These are phyloP conservation scores for Avena atlantica DNA, from an alignment of 176 grass and related monocot species.

Conservation along the genomic window DNA sequence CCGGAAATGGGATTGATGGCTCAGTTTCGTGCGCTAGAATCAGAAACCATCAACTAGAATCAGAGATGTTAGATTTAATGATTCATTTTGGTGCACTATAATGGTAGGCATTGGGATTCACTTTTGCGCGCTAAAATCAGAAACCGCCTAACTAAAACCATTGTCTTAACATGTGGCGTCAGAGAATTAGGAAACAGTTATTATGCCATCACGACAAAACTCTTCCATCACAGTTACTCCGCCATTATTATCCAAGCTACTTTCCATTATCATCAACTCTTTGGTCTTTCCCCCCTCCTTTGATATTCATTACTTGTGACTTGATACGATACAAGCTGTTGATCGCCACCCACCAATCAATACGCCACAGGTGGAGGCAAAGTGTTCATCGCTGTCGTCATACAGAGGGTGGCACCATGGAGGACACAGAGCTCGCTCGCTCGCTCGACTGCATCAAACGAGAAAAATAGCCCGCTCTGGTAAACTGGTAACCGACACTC, in stretches of 20 bases:
- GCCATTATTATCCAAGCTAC: neutral
- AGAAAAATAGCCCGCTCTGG: neutral
- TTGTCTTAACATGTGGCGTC: neutral
- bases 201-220: neutral
- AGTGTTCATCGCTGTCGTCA: neutral
- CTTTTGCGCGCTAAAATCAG: neutral
- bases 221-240: neutral
- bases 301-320: neutral
- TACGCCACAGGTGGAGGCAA: neutral
- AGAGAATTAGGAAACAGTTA: neutral
- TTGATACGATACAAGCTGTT: neutral
- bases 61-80: neutral
- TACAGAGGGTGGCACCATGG: neutral
- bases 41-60: neutral
- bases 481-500: too few species aligned
- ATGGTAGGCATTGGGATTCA: neutral
- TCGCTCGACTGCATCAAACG: neutral
- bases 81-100: neutral
- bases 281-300: neutral
- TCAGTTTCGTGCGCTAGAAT: neutral
- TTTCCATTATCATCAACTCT: neutral
- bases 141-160: neutral
- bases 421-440: neutral
- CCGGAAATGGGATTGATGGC: neutral
- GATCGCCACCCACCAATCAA: neutral